phyloP scores from a whole-genome alignment of 306 rosid species.

The Alnus rubra region DNA sequence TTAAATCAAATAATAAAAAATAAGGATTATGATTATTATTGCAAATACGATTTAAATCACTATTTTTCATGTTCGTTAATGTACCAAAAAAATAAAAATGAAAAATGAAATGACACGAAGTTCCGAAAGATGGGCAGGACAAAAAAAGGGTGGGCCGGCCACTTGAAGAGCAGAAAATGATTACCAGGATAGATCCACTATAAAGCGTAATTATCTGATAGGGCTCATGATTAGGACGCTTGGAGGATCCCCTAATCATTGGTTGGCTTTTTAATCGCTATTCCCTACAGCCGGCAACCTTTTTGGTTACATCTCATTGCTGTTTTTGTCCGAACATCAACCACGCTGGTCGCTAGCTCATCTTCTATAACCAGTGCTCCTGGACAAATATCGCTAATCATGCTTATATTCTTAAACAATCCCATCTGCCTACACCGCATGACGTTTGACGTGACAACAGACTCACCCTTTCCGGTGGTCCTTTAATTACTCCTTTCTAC shows the following conservation, averaged over 20 bases:
- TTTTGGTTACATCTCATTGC: not conserved
- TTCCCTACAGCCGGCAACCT: not conserved
- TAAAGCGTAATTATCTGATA: not conserved
- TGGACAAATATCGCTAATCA: not conserved
- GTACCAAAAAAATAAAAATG: too few species aligned
- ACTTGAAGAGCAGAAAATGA: not conserved
- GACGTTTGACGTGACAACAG: not conserved
- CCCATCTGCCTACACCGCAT: not conserved
- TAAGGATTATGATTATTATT: too few species aligned
- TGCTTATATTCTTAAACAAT: not conserved
- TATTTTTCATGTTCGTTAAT: too few species aligned
- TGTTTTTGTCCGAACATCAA: not conserved
- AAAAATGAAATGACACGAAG: not conserved
- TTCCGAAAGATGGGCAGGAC: not conserved
- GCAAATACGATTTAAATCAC: too few species aligned
- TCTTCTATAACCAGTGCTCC: not conserved
- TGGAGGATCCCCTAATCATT: constrained; percentile 27
- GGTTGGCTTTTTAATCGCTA: constrained; percentile 26
- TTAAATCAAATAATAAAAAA: too few species aligned
- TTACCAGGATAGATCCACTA: not conserved
- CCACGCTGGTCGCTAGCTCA: not conserved
- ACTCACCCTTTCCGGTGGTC: not conserved
- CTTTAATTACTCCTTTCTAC: not conserved
- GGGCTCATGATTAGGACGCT: constrained; percentile 35
- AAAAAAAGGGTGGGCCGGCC: not conserved